Conservation (phyloP, 495 filamentous ascomycete genomes). For the Neurospora sp. region DNA sequence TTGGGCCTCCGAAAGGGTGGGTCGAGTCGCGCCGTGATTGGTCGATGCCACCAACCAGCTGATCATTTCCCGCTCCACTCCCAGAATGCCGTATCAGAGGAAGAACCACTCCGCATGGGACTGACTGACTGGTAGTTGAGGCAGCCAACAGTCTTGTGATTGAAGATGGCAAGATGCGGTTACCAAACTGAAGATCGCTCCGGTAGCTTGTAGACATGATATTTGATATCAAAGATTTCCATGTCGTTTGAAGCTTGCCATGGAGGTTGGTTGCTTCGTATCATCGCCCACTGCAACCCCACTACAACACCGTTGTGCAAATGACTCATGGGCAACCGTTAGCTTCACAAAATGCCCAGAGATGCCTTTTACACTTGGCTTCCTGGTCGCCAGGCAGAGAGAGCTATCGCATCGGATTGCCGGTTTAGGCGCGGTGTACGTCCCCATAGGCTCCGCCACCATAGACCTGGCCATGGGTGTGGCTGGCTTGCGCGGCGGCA, state of each 20-base stretch:
- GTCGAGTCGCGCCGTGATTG: slow-evolving; percentile 15
- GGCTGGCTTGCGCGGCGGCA: slow-evolving; percentile 19
- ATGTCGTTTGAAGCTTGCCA: neutral
- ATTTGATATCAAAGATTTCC: neutral
- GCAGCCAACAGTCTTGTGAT: neutral
- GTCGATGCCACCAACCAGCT: slow-evolving; percentile 16
- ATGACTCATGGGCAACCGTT: neutral
- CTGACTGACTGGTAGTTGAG: neutral
- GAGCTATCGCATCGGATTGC: neutral
- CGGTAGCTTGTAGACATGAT: neutral
- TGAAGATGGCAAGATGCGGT: neutral
- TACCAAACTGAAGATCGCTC: neutral
- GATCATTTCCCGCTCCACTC: slow-evolving; percentile 8
- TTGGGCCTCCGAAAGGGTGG: slow-evolving; percentile 16
- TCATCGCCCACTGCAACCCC: neutral
- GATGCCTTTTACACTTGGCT: neutral
- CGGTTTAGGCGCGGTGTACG: slow-evolving; percentile 27
- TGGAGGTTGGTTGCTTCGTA: neutral
- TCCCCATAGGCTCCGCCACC: slow-evolving; percentile 30
- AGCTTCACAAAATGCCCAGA: neutral
- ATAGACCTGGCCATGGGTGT: slow-evolving; percentile 29
- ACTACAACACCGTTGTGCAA: neutral
- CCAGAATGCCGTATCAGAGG: neutral
- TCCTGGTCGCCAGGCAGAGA: neutral
- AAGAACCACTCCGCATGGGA: neutral